Conservation (phyloP, 441 rosid genomes). For the Erodium trifolium region DNA sequence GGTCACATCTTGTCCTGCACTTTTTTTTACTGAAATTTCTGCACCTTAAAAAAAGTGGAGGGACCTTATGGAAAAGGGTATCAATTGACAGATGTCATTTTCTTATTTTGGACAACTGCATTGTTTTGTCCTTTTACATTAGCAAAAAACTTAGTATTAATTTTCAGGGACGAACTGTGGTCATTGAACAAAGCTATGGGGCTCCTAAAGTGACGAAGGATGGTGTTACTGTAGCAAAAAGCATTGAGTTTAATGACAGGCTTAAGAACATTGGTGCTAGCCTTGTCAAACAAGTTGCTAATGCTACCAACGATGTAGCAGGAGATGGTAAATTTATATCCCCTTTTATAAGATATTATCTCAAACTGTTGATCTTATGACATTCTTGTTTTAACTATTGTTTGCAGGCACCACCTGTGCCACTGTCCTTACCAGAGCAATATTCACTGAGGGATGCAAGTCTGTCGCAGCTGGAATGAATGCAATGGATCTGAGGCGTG, state of each 20-base stretch:
- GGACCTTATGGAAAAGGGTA: neutral
- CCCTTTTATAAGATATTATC: slow-evolving; percentile 4
- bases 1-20: neutral
- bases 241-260: slow-evolving; percentile 28
- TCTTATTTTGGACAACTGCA: neutral
- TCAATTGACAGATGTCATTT: neutral
- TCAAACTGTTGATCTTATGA: neutral
- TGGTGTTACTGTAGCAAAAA: slow-evolving; percentile 76
- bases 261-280: too few species aligned
- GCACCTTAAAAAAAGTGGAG: neutral
- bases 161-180: slow-evolving; percentile 73
- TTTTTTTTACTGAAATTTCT: neutral
- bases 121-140: slow-evolving; percentile 20
- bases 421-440: slow-evolving; percentile 93
- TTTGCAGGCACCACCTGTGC: slow-evolving; percentile 87
- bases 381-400: slow-evolving; percentile 7
- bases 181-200: slow-evolving; percentile 58
- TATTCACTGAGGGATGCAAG: slow-evolving; percentile 84
- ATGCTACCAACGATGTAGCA: slow-evolving; percentile 50
- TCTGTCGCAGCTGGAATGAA: slow-evolving; percentile 89
- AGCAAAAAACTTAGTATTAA: neutral
- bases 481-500: slow-evolving; percentile 88
- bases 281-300: too few species aligned
- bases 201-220: slow-evolving; percentile 85
- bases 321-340: slow-evolving; percentile 65